Base-by-base conservation (phyloP, 2,329 filamentous ascomycete species). In the Claviceps humidiphila region DNA sequence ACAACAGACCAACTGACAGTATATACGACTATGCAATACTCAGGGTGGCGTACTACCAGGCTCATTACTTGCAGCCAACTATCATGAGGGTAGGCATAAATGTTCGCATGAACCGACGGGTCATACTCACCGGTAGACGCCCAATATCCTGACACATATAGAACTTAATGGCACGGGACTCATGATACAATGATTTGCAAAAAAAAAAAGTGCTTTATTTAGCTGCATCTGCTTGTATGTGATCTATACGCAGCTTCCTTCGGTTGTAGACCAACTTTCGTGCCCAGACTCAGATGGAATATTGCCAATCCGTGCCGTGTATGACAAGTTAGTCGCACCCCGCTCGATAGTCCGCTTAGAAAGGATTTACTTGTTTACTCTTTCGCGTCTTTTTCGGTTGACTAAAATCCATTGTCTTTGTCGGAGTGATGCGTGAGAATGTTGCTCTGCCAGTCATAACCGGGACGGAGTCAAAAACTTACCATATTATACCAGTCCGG, bases 401-500 rank as follows among this genome's bases (percentile, higher is more conserved):
- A 20, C 49, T 37, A 26, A 54, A 45, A 6, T 54, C 42, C 13
- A 51, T n/a, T 34, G 46, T 44, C 53, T 54, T 20, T 1, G 16
- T 34, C n/a, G 20, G 11, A 4, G 39, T 17, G 16, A 1, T 16
- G 17, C 13, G 22, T 46, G 22, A 52, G 50, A 43, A 26, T 24
- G 13, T 22, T 20, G 34, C 38, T 47, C 34, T 13, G 30, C 4
- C 34, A 6, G 4, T 11, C 6, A 46, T 9, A 39, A 16, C 8
- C 3, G 38, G 44, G 24, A 26, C 17, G 22, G 14, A 37, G 13
- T 9, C 8, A 7, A 4, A 39, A 54, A 47, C 74, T 66, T 65
- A 89, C 85, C 87, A 95, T 82, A 64, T 93, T 83, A 59, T 80
- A 75, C 89, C 89, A 95, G 17, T 81, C 83, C 37, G 88, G 87